Evolutionary conservation across 805 yeast genomes (phyloP), one percentile per base, ranked within the genome.

Genomic region (Candida ortonii): DNA sequence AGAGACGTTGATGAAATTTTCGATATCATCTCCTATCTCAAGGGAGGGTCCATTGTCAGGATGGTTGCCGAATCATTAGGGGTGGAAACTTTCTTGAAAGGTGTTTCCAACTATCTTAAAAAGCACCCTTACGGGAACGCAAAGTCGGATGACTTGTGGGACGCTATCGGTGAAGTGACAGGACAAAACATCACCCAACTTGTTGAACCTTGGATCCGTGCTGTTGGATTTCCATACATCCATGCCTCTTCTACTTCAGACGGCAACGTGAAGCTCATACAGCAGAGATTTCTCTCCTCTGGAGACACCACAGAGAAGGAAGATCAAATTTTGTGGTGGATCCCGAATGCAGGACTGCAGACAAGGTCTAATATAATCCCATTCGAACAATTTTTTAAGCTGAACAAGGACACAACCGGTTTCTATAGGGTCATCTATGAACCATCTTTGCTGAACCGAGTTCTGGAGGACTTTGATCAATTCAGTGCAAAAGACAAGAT

Each of bases 1-100:
- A 73, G 76, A 43, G 93, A 85, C 48, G 80, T 85, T 43, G 84
- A 81, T 55, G 89, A 85, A 62, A 78, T 84, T 13, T 85, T 85
- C 55, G 95, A 85, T 53, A 78, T 78, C 21, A 85, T 85, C 37
- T 84, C 93, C 4, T 85, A 85, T 59, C 63, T 78, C 44, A 85
- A 85, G 63, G 95, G 95, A 37, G 84, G 88, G 6, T 80, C 89
- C 16, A 68, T 82, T 18, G 77, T 85, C 39, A 69, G 79, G 53
- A 86, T 86, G 95, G 67, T 84, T 38, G 76, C 89, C 22, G 74
- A 72, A 46, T 73, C 75, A 55, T 63, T 86, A 39, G 89, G 93
- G 25, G 76, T 69, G 42, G 86, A 79, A 10, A 57, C 64, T 5
- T 86, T 85, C 56, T 66, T 85, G 44, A 70, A 71, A 47, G 95